Conservation (phyloP, 306 rosid species). For the Casuarina glauca region DNA sequence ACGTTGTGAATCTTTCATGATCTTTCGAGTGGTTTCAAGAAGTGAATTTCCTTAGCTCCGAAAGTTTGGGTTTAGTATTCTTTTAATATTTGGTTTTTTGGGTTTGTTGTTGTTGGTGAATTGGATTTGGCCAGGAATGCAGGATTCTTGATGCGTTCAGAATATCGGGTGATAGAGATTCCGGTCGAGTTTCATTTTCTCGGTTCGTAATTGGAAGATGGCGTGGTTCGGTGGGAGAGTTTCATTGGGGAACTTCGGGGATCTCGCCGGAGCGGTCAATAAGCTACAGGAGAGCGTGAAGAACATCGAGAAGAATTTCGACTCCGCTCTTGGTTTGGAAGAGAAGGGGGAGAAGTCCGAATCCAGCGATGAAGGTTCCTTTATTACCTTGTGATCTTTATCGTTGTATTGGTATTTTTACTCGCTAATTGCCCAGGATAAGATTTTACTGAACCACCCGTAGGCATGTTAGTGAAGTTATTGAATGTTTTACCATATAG, state of each 20-base stretch:
- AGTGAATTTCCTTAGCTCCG: conserved; percentile 18
- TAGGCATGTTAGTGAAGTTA: neutral
- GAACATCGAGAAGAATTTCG: conserved; percentile 96
- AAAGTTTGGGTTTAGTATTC: neutral
- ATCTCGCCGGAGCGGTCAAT: conserved; percentile 96
- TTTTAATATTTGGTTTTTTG: neutral
- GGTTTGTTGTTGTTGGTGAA: neutral
- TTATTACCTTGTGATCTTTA: conserved; percentile 18
- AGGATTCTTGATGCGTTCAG: conserved; percentile 31
- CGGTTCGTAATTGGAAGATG: conserved; percentile 54
- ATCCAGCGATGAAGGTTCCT: conserved; percentile 79
- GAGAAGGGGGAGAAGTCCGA: conserved; percentile 60
- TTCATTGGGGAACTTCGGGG: conserved; percentile 88
- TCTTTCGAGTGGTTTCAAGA: too few relatives aligned
- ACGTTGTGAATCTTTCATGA: neutral
- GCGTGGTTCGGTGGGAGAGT: conserved; percentile 90
- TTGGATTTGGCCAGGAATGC: conserved; percentile 14
- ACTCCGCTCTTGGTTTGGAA: conserved; percentile 86
- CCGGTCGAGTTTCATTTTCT: conserved; percentile 21
- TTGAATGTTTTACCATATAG: neutral
- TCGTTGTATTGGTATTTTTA: neutral
- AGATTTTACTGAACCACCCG: neutral
- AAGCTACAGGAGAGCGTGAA: conserved; percentile 99
- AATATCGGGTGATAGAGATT: conserved; percentile 24
- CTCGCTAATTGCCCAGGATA: neutral